These are phyloP conservation scores for Furcasterigmium furcatum DNA, from an alignment of 2,329 filamentous ascomycete genomes.

Conservation along the genomic window DNA sequence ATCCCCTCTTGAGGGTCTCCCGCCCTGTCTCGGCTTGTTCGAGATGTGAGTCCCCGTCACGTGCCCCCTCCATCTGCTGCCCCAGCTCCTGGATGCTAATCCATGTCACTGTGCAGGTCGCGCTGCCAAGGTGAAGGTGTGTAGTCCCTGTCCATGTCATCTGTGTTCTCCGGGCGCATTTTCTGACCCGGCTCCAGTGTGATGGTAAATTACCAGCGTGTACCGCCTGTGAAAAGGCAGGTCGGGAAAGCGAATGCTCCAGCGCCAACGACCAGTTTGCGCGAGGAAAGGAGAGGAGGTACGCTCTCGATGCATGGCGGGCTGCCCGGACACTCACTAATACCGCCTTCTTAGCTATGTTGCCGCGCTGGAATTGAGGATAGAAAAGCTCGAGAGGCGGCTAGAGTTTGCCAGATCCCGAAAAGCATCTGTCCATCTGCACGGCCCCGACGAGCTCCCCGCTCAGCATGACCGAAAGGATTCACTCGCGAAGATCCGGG, in stretches of 20 bases:
- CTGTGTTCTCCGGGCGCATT: neutral
- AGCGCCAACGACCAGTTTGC: constrained; percentile 96
- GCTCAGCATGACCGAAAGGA: constrained; percentile 55
- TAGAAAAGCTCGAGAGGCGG: constrained; percentile 82
- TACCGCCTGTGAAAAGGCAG: constrained; percentile 90
- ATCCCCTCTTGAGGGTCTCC: constrained; percentile 68
- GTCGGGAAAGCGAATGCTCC: constrained; percentile 82
- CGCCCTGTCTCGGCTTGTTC: constrained; percentile 78
- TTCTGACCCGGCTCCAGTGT: constrained; percentile 50
- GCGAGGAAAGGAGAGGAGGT: constrained; percentile 89
- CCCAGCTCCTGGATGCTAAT: neutral
- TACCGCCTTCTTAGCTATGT: constrained; percentile 63
- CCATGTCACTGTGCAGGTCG: constrained; percentile 48
- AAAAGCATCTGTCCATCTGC: constrained; percentile 66
- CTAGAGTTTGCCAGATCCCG: constrained; percentile 68
- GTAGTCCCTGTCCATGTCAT: neutral
- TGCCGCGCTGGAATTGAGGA: constrained; percentile 85
- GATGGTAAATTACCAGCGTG: constrained; percentile 95
- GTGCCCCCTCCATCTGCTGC: constrained; percentile 7
- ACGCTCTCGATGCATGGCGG: no score
- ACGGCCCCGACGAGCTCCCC: constrained; percentile 52
- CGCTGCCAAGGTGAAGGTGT: constrained; percentile 85
- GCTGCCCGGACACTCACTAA: constrained; percentile 11
- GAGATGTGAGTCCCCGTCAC: constrained; percentile 50
- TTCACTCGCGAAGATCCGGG: constrained; percentile 58